These are phyloP conservation scores for Ceratobasidium sp. DNA, from an alignment of 1,284 basidiomycete species.

Conservation along the genomic window DNA sequence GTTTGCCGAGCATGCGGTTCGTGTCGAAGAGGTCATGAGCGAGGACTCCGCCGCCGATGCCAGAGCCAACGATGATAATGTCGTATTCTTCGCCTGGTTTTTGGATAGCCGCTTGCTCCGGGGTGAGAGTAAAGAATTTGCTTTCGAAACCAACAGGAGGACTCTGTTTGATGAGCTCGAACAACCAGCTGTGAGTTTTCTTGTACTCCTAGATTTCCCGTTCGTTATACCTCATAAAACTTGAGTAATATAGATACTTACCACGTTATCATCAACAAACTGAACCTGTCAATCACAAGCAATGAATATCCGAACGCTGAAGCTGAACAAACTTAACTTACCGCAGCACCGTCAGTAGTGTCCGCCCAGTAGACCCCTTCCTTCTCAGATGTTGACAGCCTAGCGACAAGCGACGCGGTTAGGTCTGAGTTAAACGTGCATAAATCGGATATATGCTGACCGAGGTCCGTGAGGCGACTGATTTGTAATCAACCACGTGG, in stretches of 20 bases:
- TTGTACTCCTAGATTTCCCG: neutral
- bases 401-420: neutral
- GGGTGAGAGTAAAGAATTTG: conserved; percentile 44
- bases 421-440: too few species aligned
- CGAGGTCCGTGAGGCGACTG: neutral
- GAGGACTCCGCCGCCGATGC: conserved; percentile 51
- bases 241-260: too few species aligned
- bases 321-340: neutral
- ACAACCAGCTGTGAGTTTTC: neutral
- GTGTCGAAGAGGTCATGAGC: conserved; percentile 49
- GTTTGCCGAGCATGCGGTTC: conserved; percentile 46
- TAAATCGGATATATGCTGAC: neutral
- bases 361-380: neutral
- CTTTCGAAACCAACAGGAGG: neutral
- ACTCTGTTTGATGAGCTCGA: neutral
- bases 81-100: conserved; percentile 49
- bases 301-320: neutral
- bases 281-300: neutral
- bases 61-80: conserved; percentile 51
- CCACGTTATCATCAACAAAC: neutral
- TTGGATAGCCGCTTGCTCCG: conserved; percentile 27
- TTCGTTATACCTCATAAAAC: too few species aligned
- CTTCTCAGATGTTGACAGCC: neutral
- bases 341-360: neutral
- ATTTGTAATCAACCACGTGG: neutral